phyloP scores from a whole-genome alignment of 2,329 filamentous ascomycete species.

The Clonostachys chloroleuca region DNA sequence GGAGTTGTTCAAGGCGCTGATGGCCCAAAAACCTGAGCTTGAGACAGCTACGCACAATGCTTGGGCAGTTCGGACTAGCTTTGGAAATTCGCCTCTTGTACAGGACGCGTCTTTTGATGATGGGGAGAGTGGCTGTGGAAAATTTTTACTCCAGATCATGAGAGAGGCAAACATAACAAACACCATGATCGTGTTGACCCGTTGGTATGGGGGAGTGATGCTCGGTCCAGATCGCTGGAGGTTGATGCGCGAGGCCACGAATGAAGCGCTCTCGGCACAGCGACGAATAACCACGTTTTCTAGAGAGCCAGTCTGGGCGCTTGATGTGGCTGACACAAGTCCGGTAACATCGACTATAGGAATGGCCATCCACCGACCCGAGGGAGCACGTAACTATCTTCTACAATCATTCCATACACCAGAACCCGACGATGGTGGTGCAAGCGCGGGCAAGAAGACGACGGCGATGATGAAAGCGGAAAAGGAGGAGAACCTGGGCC shows the following conservation, averaged over 20 bases:
- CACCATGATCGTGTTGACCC: conserved; percentile 52
- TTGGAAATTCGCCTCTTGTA: conserved; percentile 29
- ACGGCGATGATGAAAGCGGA: conserved; percentile 47
- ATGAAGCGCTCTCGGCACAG: conserved; percentile 48
- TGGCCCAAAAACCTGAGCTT: conserved; percentile 43
- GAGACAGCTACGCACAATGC: conserved; percentile 53
- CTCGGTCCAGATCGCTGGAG: conserved; percentile 59
- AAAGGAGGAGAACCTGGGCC: conserved; percentile 64
- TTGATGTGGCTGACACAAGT: conserved; percentile 44
- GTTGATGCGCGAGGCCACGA: conserved; percentile 54
- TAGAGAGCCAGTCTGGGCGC: conserved; percentile 56
- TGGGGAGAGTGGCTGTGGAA: conserved; percentile 56
- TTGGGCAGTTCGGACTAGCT: conserved; percentile 37
- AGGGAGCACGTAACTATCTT: conserved; percentile 59
- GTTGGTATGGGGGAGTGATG: conserved; percentile 60
- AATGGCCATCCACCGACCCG: conserved; percentile 71
- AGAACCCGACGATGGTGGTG: conserved; percentile 15
- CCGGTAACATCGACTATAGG: conserved; percentile 33
- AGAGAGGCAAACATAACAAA: conserved; percentile 44
- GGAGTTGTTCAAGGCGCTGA: conserved; percentile 38
- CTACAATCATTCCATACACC: conserved; percentile 54
- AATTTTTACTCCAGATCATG: conserved; percentile 50
- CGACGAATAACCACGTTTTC: conserved; percentile 24
- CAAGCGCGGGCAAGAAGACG: conserved; percentile 32
- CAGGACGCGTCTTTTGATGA: conserved; percentile 54